These are phyloP conservation scores for Xylaria acuta DNA, from an alignment of 495 filamentous ascomycete species.

Conservation along the genomic window DNA sequence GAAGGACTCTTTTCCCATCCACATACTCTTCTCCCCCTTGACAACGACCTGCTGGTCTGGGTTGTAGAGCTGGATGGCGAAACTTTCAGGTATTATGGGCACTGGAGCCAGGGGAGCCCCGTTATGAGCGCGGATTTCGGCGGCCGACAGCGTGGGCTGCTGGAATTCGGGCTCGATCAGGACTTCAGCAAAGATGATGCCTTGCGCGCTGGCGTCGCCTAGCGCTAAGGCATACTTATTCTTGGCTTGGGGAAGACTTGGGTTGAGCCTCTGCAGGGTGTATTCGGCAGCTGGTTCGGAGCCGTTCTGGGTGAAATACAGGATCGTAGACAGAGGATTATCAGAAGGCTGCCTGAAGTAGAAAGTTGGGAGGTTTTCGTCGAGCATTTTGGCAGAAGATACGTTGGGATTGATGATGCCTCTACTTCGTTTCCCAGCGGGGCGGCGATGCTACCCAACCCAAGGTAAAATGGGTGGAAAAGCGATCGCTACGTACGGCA, in stretches of 20 bases:
- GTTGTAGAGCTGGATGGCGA: slow-evolving; percentile 89
- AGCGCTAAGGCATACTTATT: slow-evolving; percentile 89
- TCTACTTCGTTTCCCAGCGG: slow-evolving; percentile 5
- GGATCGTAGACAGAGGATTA: slow-evolving; percentile 57
- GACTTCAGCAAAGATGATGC: slow-evolving; percentile 86
- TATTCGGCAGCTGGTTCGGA: slow-evolving; percentile 82
- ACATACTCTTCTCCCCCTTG: slow-evolving; percentile 72
- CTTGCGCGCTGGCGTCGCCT: slow-evolving; percentile 79
- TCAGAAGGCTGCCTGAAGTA: slow-evolving; percentile 48
- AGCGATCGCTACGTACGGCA: background rate
- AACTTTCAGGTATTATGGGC: slow-evolving; percentile 77
- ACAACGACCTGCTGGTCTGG: slow-evolving; percentile 84
- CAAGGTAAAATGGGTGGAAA: background rate
- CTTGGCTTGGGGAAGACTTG: slow-evolving; percentile 66
- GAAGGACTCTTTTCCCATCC: slow-evolving; percentile 80
- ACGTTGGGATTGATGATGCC: slow-evolving; percentile 10
- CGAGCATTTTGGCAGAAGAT: slow-evolving; percentile 69
- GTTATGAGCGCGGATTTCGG: slow-evolving; percentile 74
- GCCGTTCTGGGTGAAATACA: slow-evolving; percentile 81
- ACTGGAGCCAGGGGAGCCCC: slow-evolving; percentile 72
- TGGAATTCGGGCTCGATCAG: slow-evolving; percentile 83
- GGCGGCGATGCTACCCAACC: background rate
- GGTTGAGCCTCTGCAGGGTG: slow-evolving; percentile 75
- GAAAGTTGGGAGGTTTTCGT: slow-evolving; percentile 86
- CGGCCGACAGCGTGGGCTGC: slow-evolving; percentile 77